Evolutionary conservation across 2,329 filamentous ascomycete genomes (phyloP).

Genomic region (Calonectria pauciramosa): DNA sequence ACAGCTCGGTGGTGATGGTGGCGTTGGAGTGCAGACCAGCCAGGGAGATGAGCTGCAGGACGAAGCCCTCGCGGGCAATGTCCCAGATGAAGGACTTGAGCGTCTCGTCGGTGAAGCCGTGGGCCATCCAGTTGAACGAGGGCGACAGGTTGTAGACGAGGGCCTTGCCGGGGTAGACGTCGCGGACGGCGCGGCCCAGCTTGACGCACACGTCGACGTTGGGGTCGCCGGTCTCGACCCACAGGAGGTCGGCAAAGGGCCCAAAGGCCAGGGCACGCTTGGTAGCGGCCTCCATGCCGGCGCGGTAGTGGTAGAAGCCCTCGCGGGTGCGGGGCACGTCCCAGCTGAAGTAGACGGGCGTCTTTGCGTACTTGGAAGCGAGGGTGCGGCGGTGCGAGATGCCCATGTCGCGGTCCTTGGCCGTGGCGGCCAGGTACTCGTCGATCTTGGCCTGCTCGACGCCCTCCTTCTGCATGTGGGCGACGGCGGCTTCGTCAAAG

Average conservation of each 20-base stretch:
- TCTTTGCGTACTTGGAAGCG: slow-evolving; percentile 75
- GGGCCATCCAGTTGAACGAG: slow-evolving; percentile 98
- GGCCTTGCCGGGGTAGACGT: slow-evolving; percentile 81
- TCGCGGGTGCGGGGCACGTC: slow-evolving; percentile 94
- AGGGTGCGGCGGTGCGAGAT: slow-evolving; percentile 82
- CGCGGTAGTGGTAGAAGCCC: slow-evolving; percentile 91
- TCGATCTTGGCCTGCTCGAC: slow-evolving; percentile 74
- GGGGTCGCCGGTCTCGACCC: slow-evolving; percentile 96
- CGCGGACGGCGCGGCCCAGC: slow-evolving; percentile 83
- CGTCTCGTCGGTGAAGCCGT: slow-evolving; percentile 87
- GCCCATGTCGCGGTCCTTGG: slow-evolving; percentile 79
- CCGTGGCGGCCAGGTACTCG: slow-evolving; percentile 74
- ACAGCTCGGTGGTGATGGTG: slow-evolving; percentile 79
- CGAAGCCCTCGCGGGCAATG: slow-evolving; percentile 88
- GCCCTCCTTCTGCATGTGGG: slow-evolving; percentile 78
- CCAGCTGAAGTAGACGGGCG: slow-evolving; percentile 86
- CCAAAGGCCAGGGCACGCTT: slow-evolving; percentile 94
- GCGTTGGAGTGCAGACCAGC: slow-evolving; percentile 77
- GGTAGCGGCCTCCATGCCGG: slow-evolving; percentile 87
- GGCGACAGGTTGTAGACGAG: slow-evolving; percentile 97
- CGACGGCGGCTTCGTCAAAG: slow-evolving; percentile 90
- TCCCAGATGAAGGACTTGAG: slow-evolving; percentile 97
- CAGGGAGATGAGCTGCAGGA: slow-evolving; percentile 76
- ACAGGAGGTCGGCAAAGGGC: slow-evolving; percentile 93
- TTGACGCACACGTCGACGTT: slow-evolving; percentile 81